Percentiles rank a stretch among this genome's conserved stretches.
phyloP scores from a whole-genome alignment of 768 basidiomycete species.

The Suillus luteus region DNA sequence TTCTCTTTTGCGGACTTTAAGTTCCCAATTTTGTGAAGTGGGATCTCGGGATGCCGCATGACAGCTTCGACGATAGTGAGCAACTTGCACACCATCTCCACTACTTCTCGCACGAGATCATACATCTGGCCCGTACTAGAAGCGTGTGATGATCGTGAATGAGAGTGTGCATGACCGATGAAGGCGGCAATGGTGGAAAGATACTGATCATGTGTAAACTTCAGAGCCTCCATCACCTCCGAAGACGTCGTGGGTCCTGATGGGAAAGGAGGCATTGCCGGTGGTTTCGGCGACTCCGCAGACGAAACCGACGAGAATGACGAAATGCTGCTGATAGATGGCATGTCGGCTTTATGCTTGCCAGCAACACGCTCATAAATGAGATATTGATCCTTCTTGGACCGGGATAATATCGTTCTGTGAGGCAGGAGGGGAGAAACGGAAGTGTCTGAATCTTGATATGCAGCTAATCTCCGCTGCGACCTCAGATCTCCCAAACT shows the following conservation, averaged over 20 bases:
- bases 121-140: conserved; percentile 93
- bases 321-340: conserved; percentile 70
- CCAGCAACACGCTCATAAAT: conserved; percentile 37
- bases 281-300: conserved; percentile 49
- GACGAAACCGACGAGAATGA: conserved; percentile 74
- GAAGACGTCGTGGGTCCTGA: conserved; percentile 67
- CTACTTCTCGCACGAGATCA: conserved; percentile 92
- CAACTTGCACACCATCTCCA: conserved; percentile 90
- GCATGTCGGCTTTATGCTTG: conserved; percentile 45
- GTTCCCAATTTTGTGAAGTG: conserved; percentile 59
- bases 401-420: conserved; percentile 26
- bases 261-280: conserved; percentile 60
- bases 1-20: conserved; percentile 75
- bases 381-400: conserved; percentile 43
- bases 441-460: conserved; percentile 40
- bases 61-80: conserved; percentile 91
- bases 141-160: conserved; percentile 87
- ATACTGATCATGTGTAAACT: conserved; percentile 86
- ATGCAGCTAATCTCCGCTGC: conserved; percentile 31
- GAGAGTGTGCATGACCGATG: conserved; percentile 95
- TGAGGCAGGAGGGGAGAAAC: conserved; percentile 39
- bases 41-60: conserved; percentile 72
- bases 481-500: conserved; percentile 55
- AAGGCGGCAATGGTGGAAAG: conserved; percentile 95
- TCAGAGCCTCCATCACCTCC: conserved; percentile 75